phyloP scores from a whole-genome alignment of 1,284 basidiomycete species.

The Ceratobasidium sp. region DNA sequence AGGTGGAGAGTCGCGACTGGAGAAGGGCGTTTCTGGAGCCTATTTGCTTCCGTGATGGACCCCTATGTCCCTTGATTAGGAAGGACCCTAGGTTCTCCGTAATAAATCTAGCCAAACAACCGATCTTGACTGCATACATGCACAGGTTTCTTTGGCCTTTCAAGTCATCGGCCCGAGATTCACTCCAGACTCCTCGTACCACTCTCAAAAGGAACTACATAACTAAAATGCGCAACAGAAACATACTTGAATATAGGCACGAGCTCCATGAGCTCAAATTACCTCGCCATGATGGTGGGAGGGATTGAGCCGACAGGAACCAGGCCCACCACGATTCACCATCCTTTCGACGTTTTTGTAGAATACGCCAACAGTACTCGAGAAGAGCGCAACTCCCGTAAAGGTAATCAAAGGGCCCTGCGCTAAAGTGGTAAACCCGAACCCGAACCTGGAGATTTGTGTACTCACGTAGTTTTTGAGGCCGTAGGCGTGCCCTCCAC shows the following conservation, averaged over 20 bases:
- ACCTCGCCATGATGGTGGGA: not conserved
- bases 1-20: constrained; percentile 44
- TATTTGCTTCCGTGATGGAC: constrained; percentile 44
- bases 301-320: not conserved
- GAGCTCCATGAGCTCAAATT: not conserved
- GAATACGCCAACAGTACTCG: constrained; percentile 39
- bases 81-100: constrained; percentile 34
- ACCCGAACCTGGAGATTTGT: not conserved
- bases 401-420: constrained; percentile 41
- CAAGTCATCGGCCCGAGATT: too few species aligned
- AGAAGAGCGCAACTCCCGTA: constrained; percentile 36
- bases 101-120: constrained; percentile 33
- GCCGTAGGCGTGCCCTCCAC: constrained; percentile 33
- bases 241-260: not conserved
- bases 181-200: too few species aligned
- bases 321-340: not conserved
- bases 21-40: constrained; percentile 46
- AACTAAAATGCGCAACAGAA: too few species aligned
- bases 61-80: constrained; percentile 41
- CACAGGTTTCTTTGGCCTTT: not conserved
- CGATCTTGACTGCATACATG: not conserved
- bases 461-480: constrained; percentile 43
- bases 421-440: not conserved
- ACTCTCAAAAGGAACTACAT: too few species aligned
- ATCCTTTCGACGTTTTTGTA: constrained; percentile 38